These are phyloP conservation scores for Leishmania guyanensis DNA, from an alignment of 208 protist species.

Conservation along the genomic window DNA sequence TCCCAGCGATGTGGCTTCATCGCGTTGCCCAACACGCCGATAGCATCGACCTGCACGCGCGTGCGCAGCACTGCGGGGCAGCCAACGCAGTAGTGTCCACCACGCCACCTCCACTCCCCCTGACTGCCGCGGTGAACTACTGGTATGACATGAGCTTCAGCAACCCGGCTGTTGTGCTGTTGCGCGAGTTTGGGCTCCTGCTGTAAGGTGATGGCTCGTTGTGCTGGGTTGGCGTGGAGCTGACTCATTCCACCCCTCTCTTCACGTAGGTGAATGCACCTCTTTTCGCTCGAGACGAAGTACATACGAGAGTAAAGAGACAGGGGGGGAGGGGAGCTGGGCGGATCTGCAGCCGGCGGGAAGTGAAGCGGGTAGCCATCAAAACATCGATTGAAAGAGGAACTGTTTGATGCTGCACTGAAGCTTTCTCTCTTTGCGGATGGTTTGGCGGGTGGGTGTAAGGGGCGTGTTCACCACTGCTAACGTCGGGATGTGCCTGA, in stretches of 20 bases:
- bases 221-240: neutral
- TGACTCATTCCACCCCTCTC: neutral
- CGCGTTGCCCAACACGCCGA: slow-evolving; percentile 88
- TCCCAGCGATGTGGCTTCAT: slow-evolving; percentile 92
- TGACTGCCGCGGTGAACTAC: slow-evolving; percentile 92
- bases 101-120: slow-evolving; percentile 43
- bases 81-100: neutral
- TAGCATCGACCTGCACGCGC: slow-evolving; percentile 52
- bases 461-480: neutral
- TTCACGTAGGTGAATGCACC: slow-evolving; percentile 3
- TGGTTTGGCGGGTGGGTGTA: neutral
- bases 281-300: neutral
- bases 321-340: neutral
- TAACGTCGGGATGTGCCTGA: neutral
- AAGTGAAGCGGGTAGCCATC: neutral
- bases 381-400: neutral
- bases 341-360: neutral
- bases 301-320: neutral
- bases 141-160: slow-evolving; percentile 93
- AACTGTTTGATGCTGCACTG: neutral
- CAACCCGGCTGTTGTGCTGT: slow-evolving; percentile 80
- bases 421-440: neutral
- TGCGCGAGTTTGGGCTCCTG: slow-evolving; percentile 83
- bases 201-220: slow-evolving; percentile 34
- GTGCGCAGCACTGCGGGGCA: slow-evolving; percentile 11